A percentile compares a stretch with the other conserved stretches of the same genome.
phyloP scores from a whole-genome alignment of 179 eudicot species.

The Monotropa hypopitys region DNA sequence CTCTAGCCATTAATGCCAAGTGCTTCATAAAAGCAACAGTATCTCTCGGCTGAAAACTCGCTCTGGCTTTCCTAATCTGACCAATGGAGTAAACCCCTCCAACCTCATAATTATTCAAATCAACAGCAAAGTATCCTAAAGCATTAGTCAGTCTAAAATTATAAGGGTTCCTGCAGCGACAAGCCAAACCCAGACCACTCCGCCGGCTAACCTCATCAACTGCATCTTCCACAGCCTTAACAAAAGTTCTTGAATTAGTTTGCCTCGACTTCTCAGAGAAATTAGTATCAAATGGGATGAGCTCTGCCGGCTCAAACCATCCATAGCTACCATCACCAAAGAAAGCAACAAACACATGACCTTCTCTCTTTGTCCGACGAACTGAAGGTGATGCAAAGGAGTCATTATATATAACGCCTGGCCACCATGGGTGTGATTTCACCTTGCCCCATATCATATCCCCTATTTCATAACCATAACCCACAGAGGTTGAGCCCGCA shows the following conservation, averaged over 20 bases:
- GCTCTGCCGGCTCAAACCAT: slow-evolving; percentile 68
- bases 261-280: slow-evolving; percentile 66
- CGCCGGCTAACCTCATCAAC: slow-evolving; percentile 62
- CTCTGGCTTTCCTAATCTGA: slow-evolving; percentile 54
- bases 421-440: slow-evolving; percentile 99
- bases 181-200: slow-evolving; percentile 54
- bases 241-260: slow-evolving; percentile 32
- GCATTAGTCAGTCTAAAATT: slow-evolving; percentile 48
- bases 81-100: slow-evolving; percentile 35
- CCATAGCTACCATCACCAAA: slow-evolving; percentile 96
- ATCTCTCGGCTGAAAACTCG: slow-evolving; percentile 37
- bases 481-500: slow-evolving; percentile 17
- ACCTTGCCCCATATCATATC: slow-evolving; percentile 99
- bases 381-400: slow-evolving; percentile 58
- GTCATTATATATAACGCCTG: slow-evolving; percentile 65
- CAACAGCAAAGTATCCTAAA: slow-evolving; percentile 52
- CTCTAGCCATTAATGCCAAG: slow-evolving; percentile 48
- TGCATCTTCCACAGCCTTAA: slow-evolving; percentile 80
- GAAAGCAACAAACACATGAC: slow-evolving; percentile 68
- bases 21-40: slow-evolving; percentile 41
- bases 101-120: slow-evolving; percentile 54
- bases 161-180: slow-evolving; percentile 52
- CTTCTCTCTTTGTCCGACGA: slow-evolving; percentile 55
- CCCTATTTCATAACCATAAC: slow-evolving; percentile 51
- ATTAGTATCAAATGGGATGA: slow-evolving; percentile 58